Evolutionary conservation across 2,329 filamentous ascomycete genomes (phyloP), one percentile per base, ranked within the genome.

Genomic region (Fusarium nygamai): DNA sequence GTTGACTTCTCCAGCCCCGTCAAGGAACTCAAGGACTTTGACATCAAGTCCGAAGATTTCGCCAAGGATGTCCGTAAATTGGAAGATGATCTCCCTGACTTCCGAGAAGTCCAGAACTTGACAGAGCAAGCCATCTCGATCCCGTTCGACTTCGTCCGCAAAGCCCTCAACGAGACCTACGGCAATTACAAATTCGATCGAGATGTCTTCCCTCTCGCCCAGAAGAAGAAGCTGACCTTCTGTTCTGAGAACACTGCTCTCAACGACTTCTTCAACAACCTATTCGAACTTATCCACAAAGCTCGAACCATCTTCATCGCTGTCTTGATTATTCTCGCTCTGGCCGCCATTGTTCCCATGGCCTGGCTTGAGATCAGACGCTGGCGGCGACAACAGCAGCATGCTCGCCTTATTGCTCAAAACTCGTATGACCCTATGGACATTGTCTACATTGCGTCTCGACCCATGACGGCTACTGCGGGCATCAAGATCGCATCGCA

Each of bases 221-320:
- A 92, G 76, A 98, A 97, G 85, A 89, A 97, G 82, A 85, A 91
- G 43, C 86, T 99, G 61, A 92, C 89, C 2, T 98, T 99, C 85
- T 99, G 96, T 85, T 94, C 94, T 47, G 91, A 94, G 80, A 94
- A 96, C 83, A 89, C 94, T 74, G 91, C 89, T 38, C 93, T 99
- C 82, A 91, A 92, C 79, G 87, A 91, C 73, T 98, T 98, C 86
- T 99, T 99, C 82, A 85, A 92, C 64, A 87, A 87, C 19, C 86
- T 98, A 4, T 90, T 90, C 58, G 84, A 89, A 33, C 86, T 94
- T 50, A 89, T 92, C n/a, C 84, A 87, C 61, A 88, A 89, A 27
- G 93, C 93, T 53, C 91, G 91, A 78, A 93, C 91, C 69, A 89
- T 92, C 54, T 95, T 97, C 80, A 88, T 97, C 61, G 91, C 88